These are phyloP conservation scores for Pelargonium citronellum DNA, from an alignment of 441 rosid genomes.

Conservation along the genomic window DNA sequence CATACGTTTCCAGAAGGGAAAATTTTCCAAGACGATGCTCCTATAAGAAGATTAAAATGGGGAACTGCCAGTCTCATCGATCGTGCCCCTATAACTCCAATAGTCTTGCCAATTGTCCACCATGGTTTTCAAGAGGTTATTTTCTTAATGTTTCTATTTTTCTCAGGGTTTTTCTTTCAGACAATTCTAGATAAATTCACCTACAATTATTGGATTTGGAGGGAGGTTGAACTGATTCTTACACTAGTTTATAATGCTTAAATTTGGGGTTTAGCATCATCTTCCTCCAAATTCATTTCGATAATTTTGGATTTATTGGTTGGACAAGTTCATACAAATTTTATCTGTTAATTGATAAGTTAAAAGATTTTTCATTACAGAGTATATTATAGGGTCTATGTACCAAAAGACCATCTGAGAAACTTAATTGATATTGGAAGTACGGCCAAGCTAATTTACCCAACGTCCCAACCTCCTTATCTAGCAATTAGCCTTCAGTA, in stretches of 20 bases:
- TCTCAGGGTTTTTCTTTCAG: background rate
- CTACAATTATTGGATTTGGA: background rate
- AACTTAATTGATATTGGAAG: background rate
- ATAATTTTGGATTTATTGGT: no score
- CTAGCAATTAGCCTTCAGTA: no score
- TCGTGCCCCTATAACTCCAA: conserved; percentile 68
- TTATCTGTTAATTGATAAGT: no score
- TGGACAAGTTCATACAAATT: no score
- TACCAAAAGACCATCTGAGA: background rate
- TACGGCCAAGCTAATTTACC: no score
- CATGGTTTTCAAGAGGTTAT: conserved; percentile 71
- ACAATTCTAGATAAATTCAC: background rate
- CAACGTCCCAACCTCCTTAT: no score
- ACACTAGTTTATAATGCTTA: no score
- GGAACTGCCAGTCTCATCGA: conserved; percentile 91
- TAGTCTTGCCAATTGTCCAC: conserved; percentile 72
- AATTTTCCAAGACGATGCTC: conserved; percentile 68
- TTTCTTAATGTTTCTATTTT: background rate
- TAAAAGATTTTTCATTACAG: no score
- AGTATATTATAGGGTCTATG: no score
- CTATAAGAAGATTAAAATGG: conserved; percentile 82
- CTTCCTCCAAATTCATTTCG: no score
- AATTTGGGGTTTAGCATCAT: no score
- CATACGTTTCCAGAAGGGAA: conserved; percentile 94
- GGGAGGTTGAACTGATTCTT: no score